Base-by-base conservation (phyloP, 1,139 yeast species). In the Candida sp. region DNA sequence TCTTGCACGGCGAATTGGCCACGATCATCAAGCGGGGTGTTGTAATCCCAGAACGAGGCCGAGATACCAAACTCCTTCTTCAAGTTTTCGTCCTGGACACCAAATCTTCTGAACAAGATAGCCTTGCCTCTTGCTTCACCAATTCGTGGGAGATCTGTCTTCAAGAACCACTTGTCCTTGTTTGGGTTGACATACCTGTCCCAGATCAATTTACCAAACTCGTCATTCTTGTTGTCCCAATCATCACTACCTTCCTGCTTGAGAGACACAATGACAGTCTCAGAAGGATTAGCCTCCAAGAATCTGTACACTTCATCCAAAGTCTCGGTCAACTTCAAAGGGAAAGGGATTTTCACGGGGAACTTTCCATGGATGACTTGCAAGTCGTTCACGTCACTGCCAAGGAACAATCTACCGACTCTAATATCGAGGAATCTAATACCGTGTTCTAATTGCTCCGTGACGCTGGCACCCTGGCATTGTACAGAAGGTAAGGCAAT, bases 401-500 rank as follows among this genome's bases (percentile, higher is more conserved):
- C 81, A 59, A 83, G 68, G 50, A 84, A 81, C 56, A 83, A 81
- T 59, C 81, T 81, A 4, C 90, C 88, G 6, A 81, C 78, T 58
- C 94, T 77, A 46, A 89, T 68, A 63, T 89, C 96, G 54, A 89
- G 74, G 61, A 88, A 89, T 53, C 96, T 76, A 17, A 89, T 86
- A 6, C 96, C 96, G 58, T 88, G 76, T 48, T 80, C 70, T 70
- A 89, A 78, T 68, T 89, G 96, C 2, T 80, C 81, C 1, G 79
- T 69, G 46, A 89, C 75, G 1, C 82, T 68, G 7, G 75, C 82
- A 23, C 85, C 90, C 66, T 89, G 96, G 67, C 96, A 89, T 65
- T 85, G 88, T 32, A 88, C 94, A 0, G 91, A 84, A 23, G 94
- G 94, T 48, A 88, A 74, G 1, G 94, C 88, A n/a, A 81, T 72